Conservation (phyloP, 805 yeast genomes). For the Metschnikowia corniflorae region DNA sequence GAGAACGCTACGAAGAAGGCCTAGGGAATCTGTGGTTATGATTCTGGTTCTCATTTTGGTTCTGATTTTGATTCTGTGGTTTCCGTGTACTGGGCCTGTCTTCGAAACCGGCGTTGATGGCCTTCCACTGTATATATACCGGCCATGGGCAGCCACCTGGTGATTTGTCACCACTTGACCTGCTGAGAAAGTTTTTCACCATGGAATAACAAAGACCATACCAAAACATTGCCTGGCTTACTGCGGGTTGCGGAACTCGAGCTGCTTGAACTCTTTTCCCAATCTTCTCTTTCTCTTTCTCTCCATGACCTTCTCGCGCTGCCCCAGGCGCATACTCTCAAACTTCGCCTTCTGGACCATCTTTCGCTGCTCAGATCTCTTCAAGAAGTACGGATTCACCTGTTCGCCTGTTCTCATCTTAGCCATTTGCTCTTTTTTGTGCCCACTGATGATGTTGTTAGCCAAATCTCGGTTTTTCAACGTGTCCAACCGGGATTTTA, state of each 20-base stretch:
- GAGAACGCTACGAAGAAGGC: slow-evolving; percentile 25
- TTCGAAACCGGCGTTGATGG: no score
- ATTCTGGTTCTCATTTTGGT: no score
- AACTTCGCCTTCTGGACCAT: slow-evolving; percentile 74
- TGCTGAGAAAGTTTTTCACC: no score
- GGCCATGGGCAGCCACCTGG: no score
- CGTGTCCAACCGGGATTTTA: slow-evolving; percentile 63
- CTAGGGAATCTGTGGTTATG: no score
- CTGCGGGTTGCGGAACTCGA: slow-evolving; percentile 30
- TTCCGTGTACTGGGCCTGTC: no score
- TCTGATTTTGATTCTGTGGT: no score
- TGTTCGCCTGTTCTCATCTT: slow-evolving; percentile 48
- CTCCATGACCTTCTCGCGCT: slow-evolving; percentile 79
- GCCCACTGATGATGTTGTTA: slow-evolving; percentile 56
- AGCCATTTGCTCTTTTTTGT: slow-evolving; percentile 49
- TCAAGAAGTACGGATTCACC: slow-evolving; percentile 54
- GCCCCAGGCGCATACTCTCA: slow-evolving; percentile 65
- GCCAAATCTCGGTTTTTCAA: slow-evolving; percentile 75
- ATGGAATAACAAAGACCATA: no score
- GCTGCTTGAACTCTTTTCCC: slow-evolving; percentile 71
- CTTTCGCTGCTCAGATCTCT: slow-evolving; percentile 67
- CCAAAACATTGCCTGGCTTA: no score
- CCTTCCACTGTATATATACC: no score
- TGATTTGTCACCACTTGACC: no score
- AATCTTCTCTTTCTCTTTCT: slow-evolving; percentile 81